These are phyloP conservation scores for Phialocephala subalpina DNA, from an alignment of 2,329 filamentous ascomycete genomes.

Conservation along the genomic window DNA sequence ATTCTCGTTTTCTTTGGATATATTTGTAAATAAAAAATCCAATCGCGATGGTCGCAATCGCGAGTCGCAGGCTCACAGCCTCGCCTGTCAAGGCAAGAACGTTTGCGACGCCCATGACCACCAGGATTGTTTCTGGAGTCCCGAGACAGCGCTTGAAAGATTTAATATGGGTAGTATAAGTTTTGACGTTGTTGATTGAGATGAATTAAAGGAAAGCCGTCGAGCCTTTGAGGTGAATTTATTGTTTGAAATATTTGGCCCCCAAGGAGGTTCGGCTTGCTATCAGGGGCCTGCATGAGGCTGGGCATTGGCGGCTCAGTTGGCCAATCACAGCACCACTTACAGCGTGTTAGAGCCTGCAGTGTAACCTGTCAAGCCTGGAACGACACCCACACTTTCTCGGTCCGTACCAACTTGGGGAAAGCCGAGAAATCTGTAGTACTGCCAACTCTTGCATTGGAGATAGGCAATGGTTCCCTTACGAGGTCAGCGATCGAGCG, in stretches of 20 bases:
- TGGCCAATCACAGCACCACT: not conserved
- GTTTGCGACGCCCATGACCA: too few relatives aligned
- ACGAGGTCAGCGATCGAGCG: conserved; percentile 1
- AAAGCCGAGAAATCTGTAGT: not conserved
- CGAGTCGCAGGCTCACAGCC: too few relatives aligned
- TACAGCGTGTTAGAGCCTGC: not conserved
- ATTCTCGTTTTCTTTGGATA: not conserved
- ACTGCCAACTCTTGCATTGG: not conserved
- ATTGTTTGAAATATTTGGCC: not conserved
- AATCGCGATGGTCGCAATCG: too few relatives aligned
- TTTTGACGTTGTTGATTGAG: too few relatives aligned
- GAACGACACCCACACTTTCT: not conserved
- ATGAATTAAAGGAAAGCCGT: too few relatives aligned
- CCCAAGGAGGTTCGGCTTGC: not conserved
- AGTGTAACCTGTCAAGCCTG: not conserved
- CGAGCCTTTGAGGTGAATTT: too few relatives aligned
- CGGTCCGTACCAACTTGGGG: not conserved
- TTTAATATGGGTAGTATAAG: too few relatives aligned
- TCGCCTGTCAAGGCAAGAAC: too few relatives aligned
- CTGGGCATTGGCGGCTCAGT: not conserved
- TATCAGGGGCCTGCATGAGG: not conserved
- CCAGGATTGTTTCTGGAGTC: too few relatives aligned
- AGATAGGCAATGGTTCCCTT: not conserved
- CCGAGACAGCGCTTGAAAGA: too few relatives aligned
- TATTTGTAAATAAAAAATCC: too few relatives aligned